phyloP scores from a whole-genome alignment of 208 protist species.

The Acanthamoeba lenticulata region DNA sequence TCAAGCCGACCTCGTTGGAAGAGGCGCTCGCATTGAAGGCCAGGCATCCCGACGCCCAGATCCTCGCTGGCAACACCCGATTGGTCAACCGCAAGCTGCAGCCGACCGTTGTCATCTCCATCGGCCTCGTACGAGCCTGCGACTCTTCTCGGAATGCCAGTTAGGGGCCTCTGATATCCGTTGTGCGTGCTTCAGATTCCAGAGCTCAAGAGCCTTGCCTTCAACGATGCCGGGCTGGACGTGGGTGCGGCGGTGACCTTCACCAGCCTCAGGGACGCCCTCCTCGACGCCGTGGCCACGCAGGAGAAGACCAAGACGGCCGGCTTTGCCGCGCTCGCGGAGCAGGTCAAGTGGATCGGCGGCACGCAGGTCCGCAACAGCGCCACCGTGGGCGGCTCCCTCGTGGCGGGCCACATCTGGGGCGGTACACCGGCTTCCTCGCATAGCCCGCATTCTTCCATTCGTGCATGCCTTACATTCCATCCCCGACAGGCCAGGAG shows the following conservation, averaged over 20 bases:
- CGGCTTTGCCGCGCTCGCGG: neutral
- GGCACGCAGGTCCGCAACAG: slow-evolving; percentile 39
- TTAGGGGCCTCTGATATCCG: too few species aligned
- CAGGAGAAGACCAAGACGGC: neutral
- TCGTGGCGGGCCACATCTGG: neutral
- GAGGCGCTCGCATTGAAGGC: neutral
- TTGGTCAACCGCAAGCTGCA: neutral
- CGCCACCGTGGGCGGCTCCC: neutral
- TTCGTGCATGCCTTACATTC: slow-evolving; percentile 78
- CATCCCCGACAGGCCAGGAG: neutral
- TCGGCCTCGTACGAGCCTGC: neutral
- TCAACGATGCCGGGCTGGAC: neutral
- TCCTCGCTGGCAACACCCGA: neutral
- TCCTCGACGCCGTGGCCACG: neutral
- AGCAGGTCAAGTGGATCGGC: slow-evolving; percentile 1
- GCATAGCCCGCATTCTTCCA: too few species aligned
- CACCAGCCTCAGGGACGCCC: slow-evolving; percentile 50
- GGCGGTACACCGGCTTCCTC: neutral
- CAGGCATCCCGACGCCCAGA: neutral
- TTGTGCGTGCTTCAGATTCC: slow-evolving; percentile 53
- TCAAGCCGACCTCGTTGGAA: neutral
- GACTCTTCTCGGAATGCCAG: too few species aligned
- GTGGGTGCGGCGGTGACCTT: slow-evolving; percentile 77
- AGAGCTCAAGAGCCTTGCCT: slow-evolving; percentile 67
- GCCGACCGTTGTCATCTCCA: neutral